Evolutionary conservation across 495 filamentous ascomycete genomes (phyloP), one percentile per base, ranked within the genome.

Genomic region (Penicillium samsonianum): DNA sequence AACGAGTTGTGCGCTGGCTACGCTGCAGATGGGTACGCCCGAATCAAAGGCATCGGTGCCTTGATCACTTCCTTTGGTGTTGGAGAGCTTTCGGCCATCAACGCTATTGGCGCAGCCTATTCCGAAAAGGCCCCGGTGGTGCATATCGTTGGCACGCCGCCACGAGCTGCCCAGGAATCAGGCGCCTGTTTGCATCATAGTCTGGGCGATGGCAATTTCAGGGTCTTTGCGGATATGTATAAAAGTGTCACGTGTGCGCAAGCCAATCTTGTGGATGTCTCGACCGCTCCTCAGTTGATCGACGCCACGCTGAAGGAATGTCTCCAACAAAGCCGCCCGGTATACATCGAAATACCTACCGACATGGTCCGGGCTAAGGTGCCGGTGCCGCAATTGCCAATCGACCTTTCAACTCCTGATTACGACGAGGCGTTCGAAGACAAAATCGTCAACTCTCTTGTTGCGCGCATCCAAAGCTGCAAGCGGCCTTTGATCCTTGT

Each of bases 1-100:
- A 91, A 91, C 60, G 88, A 91, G 64, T 77, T 92, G 28, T 90
- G 91, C 64, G 85, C 87, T 17, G 87, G 84, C 12, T 92, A 91
- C 60, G 88, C 89, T 2, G 84, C 88, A 11, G 89, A 92, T 70
- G 89, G 88, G 11, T 91, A 91, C 64, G 87, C 89, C 31, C 75
- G 88, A 28, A 73, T 86, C 40, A 84, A 85, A 53, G 85, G 85
- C n/a, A 82, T 91, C 31, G 77, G 77, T 8, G 88, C 88, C 4
- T 69, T 91, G 37, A 67, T 90, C 25, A 90, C 88, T 35, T 89
- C 89, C 0, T 91, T 88, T 53, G 87, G 89, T 30, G 87, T 90
- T 22, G 88, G 89, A 30, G 87, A 90, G 63, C 75, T 91, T 1
- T 88, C 85, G 1, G 83, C 86, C 40, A 64, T 90, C 43, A 90